These are phyloP conservation scores for Lanmaoa rubissima DNA, from an alignment of 768 basidiomycete species.

Conservation along the genomic window DNA sequence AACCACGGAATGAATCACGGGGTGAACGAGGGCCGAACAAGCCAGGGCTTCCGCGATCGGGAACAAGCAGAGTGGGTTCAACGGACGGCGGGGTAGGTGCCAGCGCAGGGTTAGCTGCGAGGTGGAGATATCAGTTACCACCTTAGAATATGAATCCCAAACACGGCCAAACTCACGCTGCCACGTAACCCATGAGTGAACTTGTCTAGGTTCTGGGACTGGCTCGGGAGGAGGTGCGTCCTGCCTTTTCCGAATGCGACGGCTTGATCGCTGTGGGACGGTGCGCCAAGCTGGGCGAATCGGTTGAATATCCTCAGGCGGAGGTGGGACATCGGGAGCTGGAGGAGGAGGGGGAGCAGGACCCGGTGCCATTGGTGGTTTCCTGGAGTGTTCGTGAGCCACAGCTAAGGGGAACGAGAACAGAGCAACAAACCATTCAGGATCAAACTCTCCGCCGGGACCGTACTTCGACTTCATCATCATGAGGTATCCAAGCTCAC, in stretches of 20 bases:
- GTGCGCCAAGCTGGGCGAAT: slow-evolving; percentile 64
- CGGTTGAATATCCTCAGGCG: slow-evolving; percentile 43
- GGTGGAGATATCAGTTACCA: slow-evolving; percentile 6
- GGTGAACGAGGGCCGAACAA: slow-evolving; percentile 81
- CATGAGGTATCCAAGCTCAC: slow-evolving; percentile 74
- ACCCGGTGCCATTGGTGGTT: slow-evolving; percentile 40
- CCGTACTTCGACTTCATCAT: slow-evolving; percentile 73
- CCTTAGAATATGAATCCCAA: slow-evolving; percentile 4
- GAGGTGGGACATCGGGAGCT: slow-evolving; percentile 41
- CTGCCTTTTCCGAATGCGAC: slow-evolving; percentile 45
- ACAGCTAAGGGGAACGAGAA: not conserved
- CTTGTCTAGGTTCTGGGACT: slow-evolving; percentile 39
- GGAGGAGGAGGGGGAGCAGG: slow-evolving; percentile 45
- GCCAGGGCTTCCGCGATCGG: slow-evolving; percentile 57
- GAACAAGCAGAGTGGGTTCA: slow-evolving; percentile 59
- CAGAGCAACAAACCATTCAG: slow-evolving; percentile 59
- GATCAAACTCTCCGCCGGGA: slow-evolving; percentile 83
- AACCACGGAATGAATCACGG: slow-evolving; percentile 34
- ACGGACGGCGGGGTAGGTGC: slow-evolving; percentile 61
- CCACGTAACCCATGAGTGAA: slow-evolving; percentile 62
- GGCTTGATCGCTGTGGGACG: slow-evolving; percentile 37
- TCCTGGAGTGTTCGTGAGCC: slow-evolving; percentile 32
- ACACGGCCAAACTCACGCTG: slow-evolving; percentile 49
- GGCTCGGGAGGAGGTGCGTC: slow-evolving; percentile 36
- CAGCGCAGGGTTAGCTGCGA: slow-evolving; percentile 54